Evolutionary conservation across 2,329 filamentous ascomycete genomes (phyloP), one percentile per base, ranked within the genome.

Genomic region (Anthostomella pinea): DNA sequence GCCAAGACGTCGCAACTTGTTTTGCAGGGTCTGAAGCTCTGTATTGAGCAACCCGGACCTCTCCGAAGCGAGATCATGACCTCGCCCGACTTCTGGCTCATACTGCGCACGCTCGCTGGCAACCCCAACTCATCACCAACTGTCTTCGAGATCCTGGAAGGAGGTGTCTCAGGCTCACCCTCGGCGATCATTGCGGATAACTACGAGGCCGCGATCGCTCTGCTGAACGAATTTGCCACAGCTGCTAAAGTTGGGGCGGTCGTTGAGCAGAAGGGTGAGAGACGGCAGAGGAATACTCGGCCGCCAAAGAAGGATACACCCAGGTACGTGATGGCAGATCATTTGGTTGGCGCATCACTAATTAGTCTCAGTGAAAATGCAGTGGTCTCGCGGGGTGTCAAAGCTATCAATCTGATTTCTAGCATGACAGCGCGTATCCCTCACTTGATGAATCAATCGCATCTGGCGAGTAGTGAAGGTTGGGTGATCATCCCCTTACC

Each of bases 71-170:
- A 97, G 65, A 86, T 97, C 50, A 94, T 95, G 65, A 91, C 87
- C 10, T 97, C 91, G 13, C 93, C 93, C 0, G 93, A 98, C 57
- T 97, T 98, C 62, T 98, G 93, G 93, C 84, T 85, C 5, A 86
- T 96, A 10, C 70, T 98, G 34, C 83, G 88, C 43, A 77, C 81
- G 20, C 69, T 98, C 13, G 81, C 87, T 30, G 70, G 73, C 16
- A 77, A 83, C 43, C 67, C 79, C 3, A 82, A 87, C 35, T 83
- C 85, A 17, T 85, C 88, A 2, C 73, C 82, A 1, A 73, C 83
- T 11, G 89, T 95, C 0, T 97, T 97, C 59, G 80, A 85, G 36
- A 85, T 97, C n/a, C 72, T 96, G 0, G 85, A 93, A 56, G 81
- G 77, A 36, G 81, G 90, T 17, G 80, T 88, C 2, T 77, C 75